Conservation (phyloP, 257 asterid genomes). For the Solanum ossicruentum region DNA sequence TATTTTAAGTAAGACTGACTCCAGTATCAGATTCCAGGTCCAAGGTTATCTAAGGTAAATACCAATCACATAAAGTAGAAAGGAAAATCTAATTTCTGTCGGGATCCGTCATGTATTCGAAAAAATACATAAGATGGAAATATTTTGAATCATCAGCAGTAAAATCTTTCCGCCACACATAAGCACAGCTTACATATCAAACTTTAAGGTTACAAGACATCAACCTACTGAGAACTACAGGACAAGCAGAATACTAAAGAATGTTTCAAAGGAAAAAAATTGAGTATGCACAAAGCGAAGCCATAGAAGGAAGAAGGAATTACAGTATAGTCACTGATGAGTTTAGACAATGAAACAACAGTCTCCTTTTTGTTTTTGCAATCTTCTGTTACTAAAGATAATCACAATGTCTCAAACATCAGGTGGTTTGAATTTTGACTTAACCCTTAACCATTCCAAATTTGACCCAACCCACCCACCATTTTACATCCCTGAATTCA, state of each 20-base stretch:
- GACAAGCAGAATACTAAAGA: neutral
- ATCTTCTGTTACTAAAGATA: neutral
- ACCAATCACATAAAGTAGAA: neutral
- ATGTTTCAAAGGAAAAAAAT: neutral
- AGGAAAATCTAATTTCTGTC: neutral
- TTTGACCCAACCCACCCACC: neutral
- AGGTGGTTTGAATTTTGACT: neutral
- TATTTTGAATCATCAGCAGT: neutral
- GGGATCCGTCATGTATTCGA: neutral
- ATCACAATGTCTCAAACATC: neutral
- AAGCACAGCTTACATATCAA: neutral
- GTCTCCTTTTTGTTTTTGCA: neutral
- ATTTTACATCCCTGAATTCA: neutral
- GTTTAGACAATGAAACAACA: neutral
- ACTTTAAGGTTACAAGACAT: neutral
- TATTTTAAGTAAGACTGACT: neutral
- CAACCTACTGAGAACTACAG: neutral
- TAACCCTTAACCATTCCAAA: neutral
- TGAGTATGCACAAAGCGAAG: neutral
- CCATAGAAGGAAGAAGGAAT: neutral
- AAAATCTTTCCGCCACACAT: neutral
- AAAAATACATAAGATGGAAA: neutral
- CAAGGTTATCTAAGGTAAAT: neutral
- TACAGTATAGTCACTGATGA: neutral
- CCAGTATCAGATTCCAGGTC: neutral